Conservation (phyloP, 768 basidiomycete genomes). For the Tulasnella sp. region DNA sequence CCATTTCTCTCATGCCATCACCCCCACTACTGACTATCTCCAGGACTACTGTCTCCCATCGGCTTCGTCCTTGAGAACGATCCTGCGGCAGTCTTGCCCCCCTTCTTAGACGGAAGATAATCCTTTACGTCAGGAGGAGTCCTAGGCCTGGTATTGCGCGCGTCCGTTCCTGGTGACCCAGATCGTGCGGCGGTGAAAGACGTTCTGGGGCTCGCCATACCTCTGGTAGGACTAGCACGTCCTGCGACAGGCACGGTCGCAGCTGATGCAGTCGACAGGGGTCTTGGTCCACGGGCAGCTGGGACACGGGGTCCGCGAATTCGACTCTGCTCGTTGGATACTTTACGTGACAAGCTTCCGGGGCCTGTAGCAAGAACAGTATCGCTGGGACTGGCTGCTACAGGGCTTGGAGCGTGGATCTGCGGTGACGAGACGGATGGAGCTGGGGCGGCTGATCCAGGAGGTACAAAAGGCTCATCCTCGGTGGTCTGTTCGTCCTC, state of each 20-base stretch:
- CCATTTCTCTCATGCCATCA: too few relatives aligned
- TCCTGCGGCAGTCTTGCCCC: slow-evolving; percentile 26
- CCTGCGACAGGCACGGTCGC: slow-evolving; percentile 31
- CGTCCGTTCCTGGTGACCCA: slow-evolving; percentile 43
- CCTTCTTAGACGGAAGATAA: slow-evolving; percentile 24
- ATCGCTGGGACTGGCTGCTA: slow-evolving; percentile 24
- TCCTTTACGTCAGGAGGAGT: slow-evolving; percentile 20
- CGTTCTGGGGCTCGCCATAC: slow-evolving; percentile 24
- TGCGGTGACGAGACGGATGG: neutral
- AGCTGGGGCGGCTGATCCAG: neutral
- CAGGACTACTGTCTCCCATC: neutral
- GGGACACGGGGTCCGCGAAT: slow-evolving; percentile 52
- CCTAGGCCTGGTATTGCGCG: slow-evolving; percentile 19
- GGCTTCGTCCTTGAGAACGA: slow-evolving; percentile 35
- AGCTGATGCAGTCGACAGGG: slow-evolving; percentile 32
- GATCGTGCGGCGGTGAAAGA: slow-evolving; percentile 35
- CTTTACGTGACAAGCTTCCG: neutral
- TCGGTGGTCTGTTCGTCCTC: neutral
- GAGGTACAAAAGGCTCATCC: slow-evolving; percentile 1
- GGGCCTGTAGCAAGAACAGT: neutral
- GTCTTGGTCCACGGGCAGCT: slow-evolving; percentile 43
- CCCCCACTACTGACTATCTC: too few relatives aligned
- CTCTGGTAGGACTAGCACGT: slow-evolving; percentile 34
- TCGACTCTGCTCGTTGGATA: slow-evolving; percentile 20
- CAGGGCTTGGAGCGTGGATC: slow-evolving; percentile 17